Conservation (phyloP, 2,329 filamentous ascomycete genomes). For the Xylariaceae sp. region DNA sequence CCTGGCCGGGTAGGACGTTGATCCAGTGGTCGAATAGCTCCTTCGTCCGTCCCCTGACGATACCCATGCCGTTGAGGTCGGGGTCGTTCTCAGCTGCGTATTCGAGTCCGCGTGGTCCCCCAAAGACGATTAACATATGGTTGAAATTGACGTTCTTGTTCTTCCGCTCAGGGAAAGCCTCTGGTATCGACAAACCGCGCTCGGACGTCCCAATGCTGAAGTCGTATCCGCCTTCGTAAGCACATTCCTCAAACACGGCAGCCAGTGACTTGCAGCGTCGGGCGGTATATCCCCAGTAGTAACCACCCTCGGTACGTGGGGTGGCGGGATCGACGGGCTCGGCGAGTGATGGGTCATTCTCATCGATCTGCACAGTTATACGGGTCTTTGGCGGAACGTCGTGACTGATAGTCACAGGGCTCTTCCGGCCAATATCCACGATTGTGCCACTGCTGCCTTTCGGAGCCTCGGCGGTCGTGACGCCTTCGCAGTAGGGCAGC, state of each 20-base stretch:
- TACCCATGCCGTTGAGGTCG: conserved; percentile 50
- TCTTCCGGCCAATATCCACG: conserved; percentile 50
- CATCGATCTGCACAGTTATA: conserved; percentile 62
- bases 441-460: conserved; percentile 40
- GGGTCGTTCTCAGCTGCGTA: conserved; percentile 59
- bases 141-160: conserved; percentile 41
- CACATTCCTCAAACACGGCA: conserved; percentile 67
- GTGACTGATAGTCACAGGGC: conserved; percentile 48
- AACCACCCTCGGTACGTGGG: conserved; percentile 68
- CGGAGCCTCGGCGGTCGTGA: conserved; percentile 46
- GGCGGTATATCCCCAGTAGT: conserved; percentile 79
- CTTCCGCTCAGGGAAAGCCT: conserved; percentile 36
- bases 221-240: conserved; percentile 72
- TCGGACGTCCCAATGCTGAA: conserved; percentile 78
- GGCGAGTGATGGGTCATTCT: conserved; percentile 36
- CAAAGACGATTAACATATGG: conserved; percentile 72
- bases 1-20: conserved; percentile 72
- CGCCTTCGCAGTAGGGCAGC: conserved; percentile 72
- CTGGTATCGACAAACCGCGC: conserved; percentile 50
- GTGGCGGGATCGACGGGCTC: conserved; percentile 59
- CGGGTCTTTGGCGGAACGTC: conserved; percentile 63
- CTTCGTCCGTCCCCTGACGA: conserved; percentile 55
- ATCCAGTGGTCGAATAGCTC: conserved; percentile 81
- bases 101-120: conserved; percentile 73
- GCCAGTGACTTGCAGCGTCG: conserved; percentile 60